A percentile compares a stretch with the other conserved stretches of the same genome.
These are phyloP conservation scores for Trypanosoma cruzi DNA, from an alignment of 208 protist species.

Conservation along the genomic window DNA sequence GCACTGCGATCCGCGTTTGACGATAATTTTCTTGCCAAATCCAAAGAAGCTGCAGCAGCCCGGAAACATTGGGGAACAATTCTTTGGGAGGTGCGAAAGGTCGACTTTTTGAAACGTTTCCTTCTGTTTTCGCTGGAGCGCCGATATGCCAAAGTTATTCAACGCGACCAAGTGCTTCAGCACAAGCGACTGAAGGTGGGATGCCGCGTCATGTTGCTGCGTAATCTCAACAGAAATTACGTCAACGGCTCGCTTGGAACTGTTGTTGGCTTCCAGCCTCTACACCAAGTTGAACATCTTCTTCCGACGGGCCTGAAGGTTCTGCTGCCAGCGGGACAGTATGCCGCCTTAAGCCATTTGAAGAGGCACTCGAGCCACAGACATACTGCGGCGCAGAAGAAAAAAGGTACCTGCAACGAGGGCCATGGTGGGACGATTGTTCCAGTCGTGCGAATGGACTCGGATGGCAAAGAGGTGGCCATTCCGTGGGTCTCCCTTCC, in stretches of 20 bases:
- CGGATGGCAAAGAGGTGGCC: conserved; percentile 50
- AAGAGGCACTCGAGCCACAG: not conserved
- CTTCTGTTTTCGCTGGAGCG: conserved; percentile 23
- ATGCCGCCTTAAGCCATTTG: conserved; percentile 1
- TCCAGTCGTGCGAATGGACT: conserved; percentile 83
- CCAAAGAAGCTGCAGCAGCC: conserved; percentile 11
- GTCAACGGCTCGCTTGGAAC: conserved; percentile 88
- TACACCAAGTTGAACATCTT: conserved; percentile 32
- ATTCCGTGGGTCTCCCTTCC: conserved; percentile 74
- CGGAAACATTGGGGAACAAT: conserved; percentile 25
- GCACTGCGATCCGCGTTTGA: conserved; percentile 9
- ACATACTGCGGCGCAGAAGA: not conserved
- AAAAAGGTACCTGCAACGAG: not conserved
- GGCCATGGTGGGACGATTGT: conserved; percentile 24
- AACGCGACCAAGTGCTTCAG: conserved; percentile 57
- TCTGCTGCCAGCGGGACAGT: conserved; percentile 13
- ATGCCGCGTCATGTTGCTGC: conserved; percentile 87
- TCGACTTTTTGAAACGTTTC: conserved; percentile 11
- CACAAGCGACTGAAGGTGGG: conserved; percentile 81
- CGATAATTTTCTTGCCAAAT: conserved; percentile 3
- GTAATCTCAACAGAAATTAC: conserved; percentile 61
- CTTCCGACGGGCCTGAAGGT: conserved; percentile 38
- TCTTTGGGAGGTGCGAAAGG: conserved; percentile 16
- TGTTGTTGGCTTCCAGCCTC: conserved; percentile 53
- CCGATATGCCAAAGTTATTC: conserved; percentile 34